A percentile compares a stretch with the other conserved stretches of the same genome.
These are phyloP conservation scores for Sideroxylon spinosum DNA, from an alignment of 179 eudicot genomes.

Conservation along the genomic window DNA sequence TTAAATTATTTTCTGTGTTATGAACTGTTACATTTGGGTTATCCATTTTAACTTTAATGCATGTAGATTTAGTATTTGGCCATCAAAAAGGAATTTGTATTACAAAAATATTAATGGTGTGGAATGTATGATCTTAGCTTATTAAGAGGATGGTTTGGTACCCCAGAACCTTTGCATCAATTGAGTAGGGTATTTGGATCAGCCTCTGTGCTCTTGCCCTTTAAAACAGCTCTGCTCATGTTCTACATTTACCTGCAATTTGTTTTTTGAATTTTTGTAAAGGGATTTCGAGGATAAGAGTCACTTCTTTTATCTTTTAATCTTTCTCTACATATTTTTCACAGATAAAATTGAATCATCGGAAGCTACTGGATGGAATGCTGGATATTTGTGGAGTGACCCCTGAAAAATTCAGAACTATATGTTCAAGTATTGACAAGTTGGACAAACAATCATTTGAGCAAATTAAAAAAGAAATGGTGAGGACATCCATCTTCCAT, in stretches of 20 bases:
- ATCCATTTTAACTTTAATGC: background rate
- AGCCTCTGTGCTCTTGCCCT: background rate
- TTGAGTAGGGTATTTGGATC: background rate
- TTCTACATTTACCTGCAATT: background rate
- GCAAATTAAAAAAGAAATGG: constrained; percentile 88
- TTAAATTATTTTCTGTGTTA: background rate
- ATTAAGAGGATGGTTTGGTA: background rate
- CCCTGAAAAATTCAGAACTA: constrained; percentile 77
- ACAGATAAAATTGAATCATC: constrained; percentile 88
- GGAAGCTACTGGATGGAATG: constrained; percentile 94
- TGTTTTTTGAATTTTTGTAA: background rate
- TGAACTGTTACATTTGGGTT: background rate
- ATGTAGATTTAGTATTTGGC: background rate
- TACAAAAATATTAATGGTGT: background rate
- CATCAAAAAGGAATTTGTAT: background rate
- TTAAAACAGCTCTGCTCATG: background rate
- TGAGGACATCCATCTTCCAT: constrained; percentile 23
- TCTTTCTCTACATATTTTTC: constrained; percentile 7
- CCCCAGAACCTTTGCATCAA: background rate
- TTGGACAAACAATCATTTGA: constrained; percentile 90
- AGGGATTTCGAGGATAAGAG: background rate
- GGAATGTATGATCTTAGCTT: background rate
- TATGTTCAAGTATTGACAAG: constrained; percentile 96
- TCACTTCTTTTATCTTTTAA: background rate
- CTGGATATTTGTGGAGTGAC: constrained; percentile 92